phyloP scores from a whole-genome alignment of 148 eudicot genomes.

The Vaccinium macrocarpon region DNA sequence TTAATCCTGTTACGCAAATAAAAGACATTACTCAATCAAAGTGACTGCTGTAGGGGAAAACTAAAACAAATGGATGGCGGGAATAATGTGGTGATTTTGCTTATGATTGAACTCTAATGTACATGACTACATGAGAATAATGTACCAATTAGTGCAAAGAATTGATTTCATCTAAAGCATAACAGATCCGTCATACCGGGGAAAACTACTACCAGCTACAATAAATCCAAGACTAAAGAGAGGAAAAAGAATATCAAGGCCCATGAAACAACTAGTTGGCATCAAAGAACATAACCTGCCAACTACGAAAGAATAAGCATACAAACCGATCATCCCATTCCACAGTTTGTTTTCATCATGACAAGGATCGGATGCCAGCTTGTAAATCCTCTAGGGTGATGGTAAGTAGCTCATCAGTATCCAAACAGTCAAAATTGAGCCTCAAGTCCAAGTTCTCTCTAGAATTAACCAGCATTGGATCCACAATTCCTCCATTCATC shows the following conservation, averaged over 20 bases:
- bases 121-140: neutral
- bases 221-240: neutral
- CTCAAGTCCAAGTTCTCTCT: conserved; percentile 88
- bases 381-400: conserved; percentile 79
- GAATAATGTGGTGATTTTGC: neutral
- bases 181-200: neutral
- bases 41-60: neutral
- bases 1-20: neutral
- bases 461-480: conserved; percentile 86
- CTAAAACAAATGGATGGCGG: neutral
- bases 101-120: neutral
- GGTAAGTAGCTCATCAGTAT: conserved; percentile 70
- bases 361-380: conserved; percentile 57
- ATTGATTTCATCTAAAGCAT: neutral
- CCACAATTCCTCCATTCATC: conserved; percentile 94
- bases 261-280: neutral
- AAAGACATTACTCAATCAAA: too few species aligned
- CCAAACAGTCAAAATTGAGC: conserved; percentile 86
- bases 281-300: neutral
- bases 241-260: neutral
- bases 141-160: neutral
- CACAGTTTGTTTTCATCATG: conserved; percentile 33
- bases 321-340: conserved; percentile 15
- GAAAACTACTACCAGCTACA: neutral
- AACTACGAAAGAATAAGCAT: neutral